phyloP scores from a whole-genome alignment of 139 green algal genomes.

The Haematococcus lacustris region DNA sequence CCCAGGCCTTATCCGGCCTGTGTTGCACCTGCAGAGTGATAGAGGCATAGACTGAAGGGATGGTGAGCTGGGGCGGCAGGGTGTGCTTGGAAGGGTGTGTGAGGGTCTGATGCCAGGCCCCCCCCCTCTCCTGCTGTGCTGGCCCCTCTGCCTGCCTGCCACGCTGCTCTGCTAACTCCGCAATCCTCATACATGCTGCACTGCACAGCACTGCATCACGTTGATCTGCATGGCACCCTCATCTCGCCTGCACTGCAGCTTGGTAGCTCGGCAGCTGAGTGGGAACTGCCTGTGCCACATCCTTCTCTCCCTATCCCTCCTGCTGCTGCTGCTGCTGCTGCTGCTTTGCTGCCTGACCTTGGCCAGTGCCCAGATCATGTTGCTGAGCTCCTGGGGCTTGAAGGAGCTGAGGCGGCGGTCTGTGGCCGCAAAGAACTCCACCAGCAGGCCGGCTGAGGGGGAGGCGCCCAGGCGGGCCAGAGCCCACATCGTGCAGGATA shows the following conservation, averaged over 20 bases:
- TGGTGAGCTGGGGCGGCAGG: not conserved
- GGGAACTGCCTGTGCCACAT: not conserved
- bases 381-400: constrained; percentile 30
- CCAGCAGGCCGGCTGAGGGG: constrained; percentile 8
- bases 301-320: not conserved
- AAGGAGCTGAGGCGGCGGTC: constrained; percentile 29
- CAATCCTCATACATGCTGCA: too few species aligned
- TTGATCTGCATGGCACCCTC: not conserved
- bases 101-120: not conserved
- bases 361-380: constrained; percentile 34
- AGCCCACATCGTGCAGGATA: constrained; percentile 28
- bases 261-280: not conserved
- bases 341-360: constrained; percentile 9
- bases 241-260: not conserved
- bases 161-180: too few species aligned
- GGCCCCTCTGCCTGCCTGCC: not conserved
- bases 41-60: not conserved
- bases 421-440: constrained; percentile 28
- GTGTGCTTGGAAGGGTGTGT: constrained; percentile 1
- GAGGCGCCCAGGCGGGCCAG: constrained; percentile 16
- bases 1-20: constrained; percentile 22
- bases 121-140: not conserved
- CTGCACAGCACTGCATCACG: too few species aligned
- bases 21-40: not conserved
- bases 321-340: too few species aligned